Evolutionary conservation across 495 filamentous ascomycete genomes (phyloP).

Genomic region (Penicillium silybi): DNA sequence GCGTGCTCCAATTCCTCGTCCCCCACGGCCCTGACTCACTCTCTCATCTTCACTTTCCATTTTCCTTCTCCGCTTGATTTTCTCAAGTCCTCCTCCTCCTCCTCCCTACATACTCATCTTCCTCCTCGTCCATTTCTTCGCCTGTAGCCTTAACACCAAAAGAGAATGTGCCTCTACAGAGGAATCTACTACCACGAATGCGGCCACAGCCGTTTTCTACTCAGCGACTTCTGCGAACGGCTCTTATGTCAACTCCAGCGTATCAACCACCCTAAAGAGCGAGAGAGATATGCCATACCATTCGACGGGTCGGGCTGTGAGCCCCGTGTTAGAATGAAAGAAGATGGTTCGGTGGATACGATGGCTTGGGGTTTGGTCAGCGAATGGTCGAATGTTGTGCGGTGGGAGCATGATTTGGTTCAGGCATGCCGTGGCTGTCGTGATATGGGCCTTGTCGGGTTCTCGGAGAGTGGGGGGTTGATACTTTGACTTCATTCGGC

Average conservation of each 20-base stretch:
- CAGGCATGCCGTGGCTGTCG: constrained; percentile 6
- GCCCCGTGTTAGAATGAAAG: background rate
- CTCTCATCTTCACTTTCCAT: no score
- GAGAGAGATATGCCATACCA: background rate
- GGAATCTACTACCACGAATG: constrained; percentile 15
- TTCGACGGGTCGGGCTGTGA: constrained; percentile 12
- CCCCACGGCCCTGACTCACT: no score
- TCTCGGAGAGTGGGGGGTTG: background rate
- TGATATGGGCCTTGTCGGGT: background rate
- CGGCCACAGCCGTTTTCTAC: constrained; percentile 21
- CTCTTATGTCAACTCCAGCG: constrained; percentile 12
- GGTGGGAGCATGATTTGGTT: constrained; percentile 3
- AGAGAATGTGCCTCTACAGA: constrained; percentile 21
- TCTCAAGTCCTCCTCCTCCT: no score
- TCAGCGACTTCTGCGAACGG: constrained; percentile 19
- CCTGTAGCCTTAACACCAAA: background rate
- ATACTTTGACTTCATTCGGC: background rate
- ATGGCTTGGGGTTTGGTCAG: constrained; percentile 28
- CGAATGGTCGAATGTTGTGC: constrained; percentile 50
- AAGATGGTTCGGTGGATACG: background rate
- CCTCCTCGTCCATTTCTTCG: background rate
- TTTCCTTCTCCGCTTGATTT: no score
- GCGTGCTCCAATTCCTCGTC: no score
- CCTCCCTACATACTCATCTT: background rate
- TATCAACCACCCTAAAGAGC: constrained; percentile 10